phyloP scores from a whole-genome alignment of 768 basidiomycete species.

The Leccinum ochraceum region DNA sequence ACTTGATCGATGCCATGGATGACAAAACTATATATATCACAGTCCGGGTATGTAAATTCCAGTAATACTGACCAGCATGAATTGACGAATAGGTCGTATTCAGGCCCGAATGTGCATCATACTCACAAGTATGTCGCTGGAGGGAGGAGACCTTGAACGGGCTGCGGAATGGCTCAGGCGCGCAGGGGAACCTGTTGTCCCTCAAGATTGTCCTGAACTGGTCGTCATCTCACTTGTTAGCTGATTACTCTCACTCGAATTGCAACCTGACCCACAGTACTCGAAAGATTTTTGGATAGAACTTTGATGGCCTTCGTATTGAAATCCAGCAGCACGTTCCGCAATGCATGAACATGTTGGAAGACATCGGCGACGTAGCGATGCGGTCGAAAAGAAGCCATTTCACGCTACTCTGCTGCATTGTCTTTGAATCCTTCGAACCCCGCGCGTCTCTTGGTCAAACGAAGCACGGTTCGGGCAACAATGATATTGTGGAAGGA shows the following conservation, averaged over 20 bases:
- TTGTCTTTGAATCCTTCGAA: not conserved
- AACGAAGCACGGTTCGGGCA: slow-evolving; percentile 5
- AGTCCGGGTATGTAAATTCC: slow-evolving; percentile 2
- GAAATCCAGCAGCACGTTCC: not conserved
- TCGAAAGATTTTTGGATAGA: slow-evolving; percentile 14
- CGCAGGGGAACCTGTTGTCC: too few relatives aligned
- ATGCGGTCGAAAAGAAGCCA: not conserved
- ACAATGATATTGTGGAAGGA: slow-evolving; percentile 1
- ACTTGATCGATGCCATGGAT: not conserved
- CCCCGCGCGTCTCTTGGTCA: slow-evolving; percentile 2
- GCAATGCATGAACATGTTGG: not conserved
- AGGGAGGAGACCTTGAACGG: not conserved
- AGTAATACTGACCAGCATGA: too few relatives aligned
- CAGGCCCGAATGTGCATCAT: slow-evolving; percentile 13
- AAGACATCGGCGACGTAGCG: slow-evolving; percentile 1
- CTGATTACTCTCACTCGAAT: accelerated
- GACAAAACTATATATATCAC: not conserved
- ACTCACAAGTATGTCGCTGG: not conserved
- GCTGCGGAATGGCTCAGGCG: not conserved
- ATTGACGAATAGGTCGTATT: not conserved
- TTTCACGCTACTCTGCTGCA: not conserved
- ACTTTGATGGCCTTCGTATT: slow-evolving; percentile 3
- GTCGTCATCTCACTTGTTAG: slow-evolving; percentile 13
- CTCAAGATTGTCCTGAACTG: not conserved
- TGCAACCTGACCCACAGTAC: not conserved